Base-by-base conservation (phyloP, 2,329 filamentous ascomycete genomes). In the Pseudogymnoascus sp. region DNA sequence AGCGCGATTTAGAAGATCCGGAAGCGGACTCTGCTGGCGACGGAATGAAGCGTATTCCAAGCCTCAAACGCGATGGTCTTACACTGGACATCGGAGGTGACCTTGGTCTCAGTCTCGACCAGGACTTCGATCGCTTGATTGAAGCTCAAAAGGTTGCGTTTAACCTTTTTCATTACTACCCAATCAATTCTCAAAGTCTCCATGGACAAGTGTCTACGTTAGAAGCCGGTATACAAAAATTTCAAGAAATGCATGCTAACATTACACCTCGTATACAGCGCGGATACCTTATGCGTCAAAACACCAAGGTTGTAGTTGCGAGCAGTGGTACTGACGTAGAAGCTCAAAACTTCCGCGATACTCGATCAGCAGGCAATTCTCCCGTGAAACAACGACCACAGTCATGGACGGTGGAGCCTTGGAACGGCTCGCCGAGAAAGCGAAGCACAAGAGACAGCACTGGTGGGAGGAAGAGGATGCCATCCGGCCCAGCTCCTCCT, bases 211-310 rank as follows among this genome's bases (percentile, higher is more conserved):
- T 70, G 76, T 79, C 78, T 73, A 60, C 54, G 30, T 37, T 58
- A 39, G 16, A 58, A 60, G 6, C 20, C 20, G 14, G 20, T 58
- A 16, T 12, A 25, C 2, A 16, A 38, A 25, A 22, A 30, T 41
- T 32, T 18, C n/a, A 20, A 22, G 54, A 63, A 59, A 34, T 64
- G 64, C 64, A 80, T 84, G 81, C 87, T 90, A 86, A 91, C 81
- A 71, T 78, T 70, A 80, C 74, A 70, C 70, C 76, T 68, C 79
- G 75, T 67, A 81, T 80, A 85, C 89, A 97, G 92, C 92, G 95
- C 78, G 94, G 94, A 61, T 99, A 99, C 71, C 81, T 97, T 50
- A 99, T 97, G 93, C 87, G 94, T 70, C 93, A 99, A 70, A 99
- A 97, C 75, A 97, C 93, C 3, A 97, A 97, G 74, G 83, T 99